A percentile compares a stretch with the other conserved stretches of the same genome.
Evolutionary conservation across 345 rosid species (phyloP).

Genomic region (Odontarrhena argentea): DNA sequence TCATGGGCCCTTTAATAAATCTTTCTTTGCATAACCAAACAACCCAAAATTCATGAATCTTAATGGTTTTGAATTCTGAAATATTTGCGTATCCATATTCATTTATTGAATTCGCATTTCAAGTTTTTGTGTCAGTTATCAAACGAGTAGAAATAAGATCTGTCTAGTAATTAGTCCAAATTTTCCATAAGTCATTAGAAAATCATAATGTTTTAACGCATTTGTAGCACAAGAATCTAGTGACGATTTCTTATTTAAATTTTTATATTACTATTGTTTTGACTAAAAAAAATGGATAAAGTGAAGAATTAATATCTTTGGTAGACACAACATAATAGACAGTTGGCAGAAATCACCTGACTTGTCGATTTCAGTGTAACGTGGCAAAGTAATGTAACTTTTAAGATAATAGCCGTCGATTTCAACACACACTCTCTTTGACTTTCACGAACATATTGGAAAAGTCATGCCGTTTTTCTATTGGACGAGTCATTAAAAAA

Average conservation of each 20-base stretch:
- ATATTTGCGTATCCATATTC: too few relatives aligned
- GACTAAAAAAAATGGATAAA: conserved; percentile 2
- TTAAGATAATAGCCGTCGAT: conserved; percentile 27
- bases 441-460: neutral
- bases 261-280: neutral
- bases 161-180: neutral
- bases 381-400: conserved; percentile 20
- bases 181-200: neutral
- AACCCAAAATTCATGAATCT: too few relatives aligned
- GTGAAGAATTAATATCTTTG: conserved; percentile 4
- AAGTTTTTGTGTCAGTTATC: too few relatives aligned
- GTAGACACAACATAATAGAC: conserved; percentile 14
- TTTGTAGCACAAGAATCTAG: too few relatives aligned
- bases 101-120: too few relatives aligned
- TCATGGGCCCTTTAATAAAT: too few relatives aligned
- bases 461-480: conserved; percentile 15
- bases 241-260: too few relatives aligned
- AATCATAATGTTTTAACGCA: neutral
- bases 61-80: too few relatives aligned
- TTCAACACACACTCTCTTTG: neutral
- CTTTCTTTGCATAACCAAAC: too few relatives aligned
- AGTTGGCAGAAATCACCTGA: conserved; percentile 28
- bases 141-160: neutral
- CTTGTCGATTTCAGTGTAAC: conserved; percentile 34
- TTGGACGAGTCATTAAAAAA: conserved; percentile 19